Base-by-base conservation (phyloP, 2,329 filamentous ascomycete species). In the Claviceps paspali region DNA sequence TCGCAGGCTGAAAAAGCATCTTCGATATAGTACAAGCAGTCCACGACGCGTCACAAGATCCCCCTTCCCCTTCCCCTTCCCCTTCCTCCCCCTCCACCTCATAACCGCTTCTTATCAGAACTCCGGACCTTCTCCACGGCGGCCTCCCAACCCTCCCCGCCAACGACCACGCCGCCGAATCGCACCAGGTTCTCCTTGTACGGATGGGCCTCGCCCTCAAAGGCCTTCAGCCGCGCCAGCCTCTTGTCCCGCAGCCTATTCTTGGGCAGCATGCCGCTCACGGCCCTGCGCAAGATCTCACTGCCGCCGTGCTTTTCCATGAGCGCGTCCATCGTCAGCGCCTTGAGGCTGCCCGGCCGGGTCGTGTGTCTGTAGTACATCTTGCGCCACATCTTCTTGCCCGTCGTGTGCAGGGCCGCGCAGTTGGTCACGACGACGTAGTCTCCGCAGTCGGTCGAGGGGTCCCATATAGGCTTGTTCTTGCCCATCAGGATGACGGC, bases 401-500 rank as follows among this genome's bases (percentile, higher is more conserved):
- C 91, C 6, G 91, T 96, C 1, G 78, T 80, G 64, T 87, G 78
- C 35, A 98, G 68, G 33, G 88, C 78, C 29, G 81, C 73, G 67
- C 91, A 96, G 58, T 86, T 79, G 27, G 84, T 84, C 36, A 91
- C 87, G 1, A 98, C 88, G 10, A 98, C 87, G 61, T 98, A 98
- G 74, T 98, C 91, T 49, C 91, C 91, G 70, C 91, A 96, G 69
- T 98, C 91, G 43, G 87, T 95, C 17, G 86, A 94, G 2, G 91
- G 91, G 63, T 96, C 84, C 65, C 78, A 98, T 60, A 91, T 94
- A 17, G 91, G 91, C 65, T 98, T 98, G 72, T 98, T 82, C 70
- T 98, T 98, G 64, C 91, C 91, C 87, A 96, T 95, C 36, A 95
- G 76, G 42, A 84, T 69, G 38, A 79, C 68, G 43, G 87, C 88